Evolutionary conservation across 805 yeast species (phyloP).

Genomic region (Metschnikowia orientalis): DNA sequence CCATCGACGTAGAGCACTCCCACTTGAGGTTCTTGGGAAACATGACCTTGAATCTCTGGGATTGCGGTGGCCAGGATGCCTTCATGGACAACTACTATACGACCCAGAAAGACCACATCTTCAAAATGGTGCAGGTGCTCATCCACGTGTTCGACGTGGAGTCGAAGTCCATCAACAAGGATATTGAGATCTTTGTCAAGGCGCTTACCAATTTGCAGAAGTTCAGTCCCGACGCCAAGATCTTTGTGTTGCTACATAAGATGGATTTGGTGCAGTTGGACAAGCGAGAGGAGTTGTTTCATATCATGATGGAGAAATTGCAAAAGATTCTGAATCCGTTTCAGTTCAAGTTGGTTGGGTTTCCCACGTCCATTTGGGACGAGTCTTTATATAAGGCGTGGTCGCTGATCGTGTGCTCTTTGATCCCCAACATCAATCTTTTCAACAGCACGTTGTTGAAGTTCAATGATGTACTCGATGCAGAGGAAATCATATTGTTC

Average conservation of each 20-base stretch:
- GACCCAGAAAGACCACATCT: conserved; percentile 85
- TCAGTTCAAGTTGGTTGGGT: conserved; percentile 69
- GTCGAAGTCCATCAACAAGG: conserved; percentile 84
- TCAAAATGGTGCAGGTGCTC: conserved; percentile 91
- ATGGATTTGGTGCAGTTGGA: conserved; percentile 93
- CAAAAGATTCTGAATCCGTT: conserved; percentile 67
- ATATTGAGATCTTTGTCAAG: conserved; percentile 84
- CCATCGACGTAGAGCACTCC: conserved; percentile 97
- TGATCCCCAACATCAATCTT: conserved; percentile 84
- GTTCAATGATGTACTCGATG: conserved; percentile 70
- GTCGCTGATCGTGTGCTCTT: conserved; percentile 92
- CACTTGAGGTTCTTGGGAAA: conserved; percentile 89
- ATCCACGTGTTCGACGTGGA: conserved; percentile 97
- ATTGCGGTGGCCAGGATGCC: conserved; percentile 97
- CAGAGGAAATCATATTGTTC: conserved; percentile 85
- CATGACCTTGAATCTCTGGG: conserved; percentile 95
- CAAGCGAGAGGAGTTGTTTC: conserved; percentile 77
- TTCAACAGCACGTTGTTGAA: conserved; percentile 73
- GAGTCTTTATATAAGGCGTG: conserved; percentile 94
- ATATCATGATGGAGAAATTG: conserved; percentile 77
- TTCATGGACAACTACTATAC: conserved; percentile 93
- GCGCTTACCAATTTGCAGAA: conserved; percentile 77
- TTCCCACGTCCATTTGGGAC: conserved; percentile 97
- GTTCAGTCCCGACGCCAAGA: conserved; percentile 85
- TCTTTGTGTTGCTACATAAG: conserved; percentile 87